A percentile compares a stretch with the other conserved stretches of the same genome.
phyloP scores from a whole-genome alignment of 2,329 filamentous ascomycete genomes.

The Pseudopyrenochaeta lycopersici region DNA sequence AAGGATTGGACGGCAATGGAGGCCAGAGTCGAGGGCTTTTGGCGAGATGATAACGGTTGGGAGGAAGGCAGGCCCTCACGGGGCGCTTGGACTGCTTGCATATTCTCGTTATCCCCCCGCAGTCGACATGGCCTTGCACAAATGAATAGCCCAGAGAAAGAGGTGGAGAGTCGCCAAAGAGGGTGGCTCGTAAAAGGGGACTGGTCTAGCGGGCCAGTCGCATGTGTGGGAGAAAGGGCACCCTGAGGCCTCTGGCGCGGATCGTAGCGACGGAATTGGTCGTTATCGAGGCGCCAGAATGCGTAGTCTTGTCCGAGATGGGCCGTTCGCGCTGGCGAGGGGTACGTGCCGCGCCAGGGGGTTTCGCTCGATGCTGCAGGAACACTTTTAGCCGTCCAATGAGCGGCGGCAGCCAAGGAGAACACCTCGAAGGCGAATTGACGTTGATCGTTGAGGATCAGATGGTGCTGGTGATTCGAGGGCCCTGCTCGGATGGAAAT shows the following conservation, averaged over 20 bases:
- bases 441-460: background rate
- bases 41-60: slow-evolving; percentile 36
- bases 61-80: slow-evolving; percentile 30
- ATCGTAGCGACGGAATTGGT: slow-evolving; percentile 43
- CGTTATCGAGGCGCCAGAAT: slow-evolving; percentile 28
- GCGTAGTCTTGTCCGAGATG: slow-evolving; percentile 16
- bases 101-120: slow-evolving; percentile 38
- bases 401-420: background rate
- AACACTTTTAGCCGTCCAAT: slow-evolving; percentile 27
- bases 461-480: slow-evolving; percentile 1
- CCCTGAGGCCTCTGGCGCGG: slow-evolving; percentile 31
- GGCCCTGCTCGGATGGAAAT: background rate
- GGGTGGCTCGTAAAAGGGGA: slow-evolving; percentile 42
- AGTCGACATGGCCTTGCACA: slow-evolving; percentile 48
- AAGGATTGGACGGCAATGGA: slow-evolving; percentile 55
- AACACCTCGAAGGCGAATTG: slow-evolving; percentile 1
- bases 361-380: slow-evolving; percentile 29
- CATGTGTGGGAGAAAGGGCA: slow-evolving; percentile 33
- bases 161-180: slow-evolving; percentile 35
- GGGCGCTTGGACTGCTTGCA: slow-evolving; percentile 44
- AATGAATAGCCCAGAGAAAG: slow-evolving; percentile 32
- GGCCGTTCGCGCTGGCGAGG: slow-evolving; percentile 34
- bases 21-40: slow-evolving; percentile 48
- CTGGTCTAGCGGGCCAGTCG: slow-evolving; percentile 30
- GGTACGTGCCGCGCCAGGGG: slow-evolving; percentile 33